Percentiles rank a stretch among this genome's conserved stretches.
Conservation (phyloP, 2,329 filamentous ascomycete species). For the Exophiala oligosperma region DNA sequence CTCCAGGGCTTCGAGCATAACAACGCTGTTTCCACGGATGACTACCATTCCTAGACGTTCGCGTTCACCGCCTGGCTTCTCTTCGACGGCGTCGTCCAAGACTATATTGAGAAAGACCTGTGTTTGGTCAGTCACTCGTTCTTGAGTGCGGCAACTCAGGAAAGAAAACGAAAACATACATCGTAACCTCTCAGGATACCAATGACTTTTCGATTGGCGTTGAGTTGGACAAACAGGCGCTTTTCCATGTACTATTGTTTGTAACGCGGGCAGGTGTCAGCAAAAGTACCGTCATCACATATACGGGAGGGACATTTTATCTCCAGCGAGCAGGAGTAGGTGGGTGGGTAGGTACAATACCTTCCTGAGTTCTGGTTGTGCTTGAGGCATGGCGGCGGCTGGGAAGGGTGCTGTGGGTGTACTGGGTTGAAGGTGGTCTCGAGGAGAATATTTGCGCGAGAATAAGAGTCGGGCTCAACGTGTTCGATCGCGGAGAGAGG, state of each 20-base stretch:
- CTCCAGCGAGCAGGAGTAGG: background rate
- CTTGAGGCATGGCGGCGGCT: slow-evolving; percentile 75
- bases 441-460: background rate
- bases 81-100: slow-evolving; percentile 92
- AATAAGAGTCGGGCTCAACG: background rate
- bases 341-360: slow-evolving; percentile 49
- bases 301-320: slow-evolving; percentile 18
- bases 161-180: slow-evolving; percentile 55
- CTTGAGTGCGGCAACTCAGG: too few relatives aligned
- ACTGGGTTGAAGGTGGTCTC: background rate
- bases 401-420: background rate
- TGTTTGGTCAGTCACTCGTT: background rate
- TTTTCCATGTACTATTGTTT: slow-evolving; percentile 89
- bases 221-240: slow-evolving; percentile 94
- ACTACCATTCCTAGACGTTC: slow-evolving; percentile 90
- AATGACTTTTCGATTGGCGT: slow-evolving; percentile 96
- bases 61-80: slow-evolving; percentile 90
- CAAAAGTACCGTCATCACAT: background rate
- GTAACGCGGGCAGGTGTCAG: slow-evolving; percentile 10
- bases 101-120: slow-evolving; percentile 99
- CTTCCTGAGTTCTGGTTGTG: slow-evolving; percentile 98
- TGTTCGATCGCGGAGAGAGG: background rate
- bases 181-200: slow-evolving; percentile 94
- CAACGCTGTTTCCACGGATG: slow-evolving; percentile 95
- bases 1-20: slow-evolving; percentile 75